These are phyloP conservation scores for Talaromyces verruculosus DNA, from an alignment of 2,329 filamentous ascomycete species.

Conservation along the genomic window DNA sequence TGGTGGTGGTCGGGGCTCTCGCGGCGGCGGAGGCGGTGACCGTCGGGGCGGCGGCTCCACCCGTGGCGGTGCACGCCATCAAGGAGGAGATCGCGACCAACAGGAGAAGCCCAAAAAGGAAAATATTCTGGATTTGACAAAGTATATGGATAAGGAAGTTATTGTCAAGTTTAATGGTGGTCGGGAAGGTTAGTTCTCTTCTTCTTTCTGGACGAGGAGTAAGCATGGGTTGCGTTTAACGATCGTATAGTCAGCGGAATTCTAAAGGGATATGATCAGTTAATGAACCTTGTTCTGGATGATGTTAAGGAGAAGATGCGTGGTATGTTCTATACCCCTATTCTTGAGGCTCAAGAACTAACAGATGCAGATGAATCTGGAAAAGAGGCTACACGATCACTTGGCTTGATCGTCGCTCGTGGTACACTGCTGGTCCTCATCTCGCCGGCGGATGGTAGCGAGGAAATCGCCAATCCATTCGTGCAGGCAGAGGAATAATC, in stretches of 20 bases:
- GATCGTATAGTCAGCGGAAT: slow-evolving; percentile 69
- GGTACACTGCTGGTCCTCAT: slow-evolving; percentile 92
- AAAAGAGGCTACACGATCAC: slow-evolving; percentile 75
- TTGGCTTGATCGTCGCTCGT: slow-evolving; percentile 84
- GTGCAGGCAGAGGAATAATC: slow-evolving; percentile 65
- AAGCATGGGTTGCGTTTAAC: not conserved
- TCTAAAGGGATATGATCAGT: slow-evolving; percentile 91
- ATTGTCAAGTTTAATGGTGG: slow-evolving; percentile 96
- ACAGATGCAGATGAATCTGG: slow-evolving; percentile 78
- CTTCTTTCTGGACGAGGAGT: too few relatives aligned
- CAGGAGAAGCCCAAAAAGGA: slow-evolving; percentile 87
- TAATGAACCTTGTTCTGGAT: slow-evolving; percentile 97
- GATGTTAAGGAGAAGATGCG: slow-evolving; percentile 87
- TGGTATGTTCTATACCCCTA: slow-evolving; percentile 56
- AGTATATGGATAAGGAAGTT: slow-evolving; percentile 97
- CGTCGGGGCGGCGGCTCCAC: slow-evolving; percentile 31
- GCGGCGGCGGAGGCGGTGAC: slow-evolving; percentile 43
- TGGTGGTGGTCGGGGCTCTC: slow-evolving; percentile 37
- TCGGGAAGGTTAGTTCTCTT: slow-evolving; percentile 67
- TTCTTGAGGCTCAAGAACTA: slow-evolving; percentile 21
- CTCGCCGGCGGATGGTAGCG: slow-evolving; percentile 88
- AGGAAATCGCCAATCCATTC: slow-evolving; percentile 95
- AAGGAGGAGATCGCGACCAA: slow-evolving; percentile 45
- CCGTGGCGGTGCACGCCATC: slow-evolving; percentile 33
- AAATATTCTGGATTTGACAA: slow-evolving; percentile 91